Evolutionary conservation across 2,329 filamentous ascomycete species (phyloP).

Genomic region (Colletotrichum aenigma): DNA sequence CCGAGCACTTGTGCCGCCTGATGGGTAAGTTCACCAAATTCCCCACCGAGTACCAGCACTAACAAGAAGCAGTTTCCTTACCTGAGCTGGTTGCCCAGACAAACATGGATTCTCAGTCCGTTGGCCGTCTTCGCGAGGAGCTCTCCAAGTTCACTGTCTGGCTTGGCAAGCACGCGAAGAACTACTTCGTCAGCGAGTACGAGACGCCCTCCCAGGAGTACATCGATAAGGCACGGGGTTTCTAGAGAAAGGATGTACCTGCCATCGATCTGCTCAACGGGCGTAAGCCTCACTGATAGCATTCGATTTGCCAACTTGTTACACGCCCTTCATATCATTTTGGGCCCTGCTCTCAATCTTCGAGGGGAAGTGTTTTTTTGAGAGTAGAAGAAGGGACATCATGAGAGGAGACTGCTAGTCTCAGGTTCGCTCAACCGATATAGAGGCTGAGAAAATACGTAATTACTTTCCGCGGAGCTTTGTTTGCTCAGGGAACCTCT

Average conservation of each 20-base stretch:
- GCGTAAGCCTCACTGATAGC: not conserved
- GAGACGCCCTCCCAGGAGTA: slow-evolving; percentile 76
- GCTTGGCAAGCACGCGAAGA: slow-evolving; percentile 76
- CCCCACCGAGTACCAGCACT: not conserved
- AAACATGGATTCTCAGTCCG: slow-evolving; percentile 94
- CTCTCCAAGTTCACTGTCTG: slow-evolving; percentile 85
- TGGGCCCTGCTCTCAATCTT: not conserved
- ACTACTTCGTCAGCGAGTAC: slow-evolving; percentile 80
- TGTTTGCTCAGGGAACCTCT: not conserved
- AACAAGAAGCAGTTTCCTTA: slow-evolving; percentile 71
- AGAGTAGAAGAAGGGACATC: not conserved
- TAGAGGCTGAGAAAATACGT: slow-evolving; percentile 5
- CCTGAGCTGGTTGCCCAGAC: slow-evolving; percentile 96
- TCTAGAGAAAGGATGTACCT: slow-evolving; percentile 27
- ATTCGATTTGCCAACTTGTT: not conserved
- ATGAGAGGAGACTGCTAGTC: not conserved
- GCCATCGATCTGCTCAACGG: not conserved
- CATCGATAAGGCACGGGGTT: slow-evolving; percentile 66
- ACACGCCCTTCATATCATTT: not conserved
- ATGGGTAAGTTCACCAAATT: slow-evolving; percentile 67
- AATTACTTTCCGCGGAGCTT: not conserved
- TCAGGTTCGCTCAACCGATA: not conserved
- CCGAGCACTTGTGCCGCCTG: slow-evolving; percentile 87
- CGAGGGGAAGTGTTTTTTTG: not conserved
- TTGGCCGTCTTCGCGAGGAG: slow-evolving; percentile 87